Conservation (phyloP, 2,329 filamentous ascomycete species). For the Helminthosporium solani region DNA sequence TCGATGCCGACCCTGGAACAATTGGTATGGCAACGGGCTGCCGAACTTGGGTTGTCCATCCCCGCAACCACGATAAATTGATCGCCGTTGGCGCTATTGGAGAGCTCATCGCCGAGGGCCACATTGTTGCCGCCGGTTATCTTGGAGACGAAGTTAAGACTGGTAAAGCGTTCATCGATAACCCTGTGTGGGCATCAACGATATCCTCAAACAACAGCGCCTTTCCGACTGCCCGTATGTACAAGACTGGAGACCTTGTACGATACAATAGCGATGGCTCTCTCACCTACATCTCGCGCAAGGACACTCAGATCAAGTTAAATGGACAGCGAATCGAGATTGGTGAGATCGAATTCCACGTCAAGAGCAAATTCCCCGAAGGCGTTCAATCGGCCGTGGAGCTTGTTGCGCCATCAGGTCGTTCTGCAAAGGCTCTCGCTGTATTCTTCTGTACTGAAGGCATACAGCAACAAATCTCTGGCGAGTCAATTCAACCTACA, state of each 20-base stretch:
- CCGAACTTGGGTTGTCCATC: conserved; percentile 45
- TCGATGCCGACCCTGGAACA: conserved; percentile 28
- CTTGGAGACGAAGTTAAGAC: conserved; percentile 22
- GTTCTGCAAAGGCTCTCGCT: conserved; percentile 33
- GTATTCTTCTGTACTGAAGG: conserved; percentile 32
- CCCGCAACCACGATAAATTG: conserved; percentile 38
- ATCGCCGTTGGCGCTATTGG: conserved; percentile 35
- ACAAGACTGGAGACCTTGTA: conserved; percentile 27
- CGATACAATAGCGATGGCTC: conserved; percentile 24
- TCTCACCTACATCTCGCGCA: conserved; percentile 27
- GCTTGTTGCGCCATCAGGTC: conserved; percentile 32
- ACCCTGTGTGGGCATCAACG: conserved; percentile 16
- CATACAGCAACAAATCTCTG: conserved; percentile 6
- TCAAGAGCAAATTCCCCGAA: conserved; percentile 36
- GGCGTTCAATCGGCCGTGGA: conserved; percentile 36
- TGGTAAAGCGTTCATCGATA: conserved; percentile 23
- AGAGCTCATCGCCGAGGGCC: conserved; percentile 31
- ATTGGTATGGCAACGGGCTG: conserved; percentile 37
- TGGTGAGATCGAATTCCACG: conserved; percentile 33
- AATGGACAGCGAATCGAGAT: conserved; percentile 26
- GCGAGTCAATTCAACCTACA: conserved; percentile 15
- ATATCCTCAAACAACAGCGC: conserved; percentile 2
- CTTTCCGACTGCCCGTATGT: conserved; percentile 18
- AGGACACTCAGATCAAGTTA: conserved; percentile 32
- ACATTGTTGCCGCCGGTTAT: conserved; percentile 22